Evolutionary conservation across 2,329 filamentous ascomycete species (phyloP), one percentile per base, ranked within the genome.

Genomic region (Stemphylium beticola): DNA sequence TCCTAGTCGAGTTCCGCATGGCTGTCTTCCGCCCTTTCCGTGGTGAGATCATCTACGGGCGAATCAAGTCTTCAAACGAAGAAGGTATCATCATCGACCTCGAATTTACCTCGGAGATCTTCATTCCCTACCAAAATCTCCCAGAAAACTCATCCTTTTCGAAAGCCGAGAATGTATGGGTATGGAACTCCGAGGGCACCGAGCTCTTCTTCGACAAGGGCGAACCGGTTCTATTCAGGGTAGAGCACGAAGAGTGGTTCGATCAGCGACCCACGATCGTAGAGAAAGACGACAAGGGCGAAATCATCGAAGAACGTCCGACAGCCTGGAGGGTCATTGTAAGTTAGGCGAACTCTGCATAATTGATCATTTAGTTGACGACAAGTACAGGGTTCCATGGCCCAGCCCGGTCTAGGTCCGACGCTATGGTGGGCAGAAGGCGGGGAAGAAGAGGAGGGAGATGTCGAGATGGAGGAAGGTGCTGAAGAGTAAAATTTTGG

Each of bases 1-100:
- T 4, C 11, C 2, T 61, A 95, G 93, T 96, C 44, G 92, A 96
- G 73, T 99, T 98, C 70, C 90, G 92, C 18, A 82, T 99, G 71
- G 83, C 97, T 15, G 92, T 99, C 26, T 99, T 98, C 75, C 87
- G 95, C 20, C 95, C 95, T 0, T 98, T 97, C 80, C 96, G 96
- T 72, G 91, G 92, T 42, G 95, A 99, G 74, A 91, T 97, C 55
- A 83, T 99, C 68, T 82, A 91, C 39, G 95, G 91, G 14, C 88
- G 87, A 61, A 97, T 99, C 75, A 88, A 88, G 60, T 87, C 86
- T 61, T 87, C 88, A 32, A 88, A 84, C 1, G 82, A 87, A 7
- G 80, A 87, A 1, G 92, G 90, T 33, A 91, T 96, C 67, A 86
- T 87, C 67, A 82, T 98, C 55, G 87, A 87, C 43, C 88, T 93